These are phyloP conservation scores for Pseudogymnoascus sp. DNA, from an alignment of 2,329 filamentous ascomycete species.

Conservation along the genomic window DNA sequence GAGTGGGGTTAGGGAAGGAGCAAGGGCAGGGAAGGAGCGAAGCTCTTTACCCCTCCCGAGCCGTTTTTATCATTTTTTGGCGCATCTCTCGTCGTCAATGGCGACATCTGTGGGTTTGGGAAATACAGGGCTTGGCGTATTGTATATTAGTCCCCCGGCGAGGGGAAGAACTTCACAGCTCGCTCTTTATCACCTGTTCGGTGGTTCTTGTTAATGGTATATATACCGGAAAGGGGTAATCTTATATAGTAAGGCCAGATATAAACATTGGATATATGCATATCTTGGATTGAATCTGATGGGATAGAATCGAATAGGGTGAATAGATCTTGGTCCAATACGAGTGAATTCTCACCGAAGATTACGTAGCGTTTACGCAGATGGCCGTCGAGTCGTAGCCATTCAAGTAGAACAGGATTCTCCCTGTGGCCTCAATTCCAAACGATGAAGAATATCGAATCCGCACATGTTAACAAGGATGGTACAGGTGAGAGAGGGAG, in stretches of 20 bases:
- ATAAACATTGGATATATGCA: not conserved
- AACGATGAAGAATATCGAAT: too few relatives aligned
- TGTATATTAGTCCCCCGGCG: not conserved
- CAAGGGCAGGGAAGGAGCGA: not conserved
- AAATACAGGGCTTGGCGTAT: not conserved
- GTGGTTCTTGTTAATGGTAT: slow-evolving; percentile 45
- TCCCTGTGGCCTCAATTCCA: too few relatives aligned
- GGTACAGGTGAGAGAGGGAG: too few relatives aligned
- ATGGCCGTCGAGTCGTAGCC: too few relatives aligned
- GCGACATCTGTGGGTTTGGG: not conserved
- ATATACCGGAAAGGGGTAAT: not conserved
- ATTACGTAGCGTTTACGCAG: not conserved
- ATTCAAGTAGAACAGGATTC: too few relatives aligned
- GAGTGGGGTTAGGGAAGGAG: not conserved
- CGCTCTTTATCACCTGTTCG: slow-evolving; percentile 36
- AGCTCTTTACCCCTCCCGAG: not conserved
- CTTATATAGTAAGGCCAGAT: not conserved
- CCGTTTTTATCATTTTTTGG: not conserved
- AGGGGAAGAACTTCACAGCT: slow-evolving; percentile 1
- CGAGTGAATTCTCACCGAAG: not conserved
- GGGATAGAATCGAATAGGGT: not conserved
- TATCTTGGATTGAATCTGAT: not conserved
- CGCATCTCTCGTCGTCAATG: not conserved
- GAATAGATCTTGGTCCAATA: not conserved
- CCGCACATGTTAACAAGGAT: too few relatives aligned